phyloP scores from a whole-genome alignment of 305 asterid species.

The Euphrasia arctica region DNA sequence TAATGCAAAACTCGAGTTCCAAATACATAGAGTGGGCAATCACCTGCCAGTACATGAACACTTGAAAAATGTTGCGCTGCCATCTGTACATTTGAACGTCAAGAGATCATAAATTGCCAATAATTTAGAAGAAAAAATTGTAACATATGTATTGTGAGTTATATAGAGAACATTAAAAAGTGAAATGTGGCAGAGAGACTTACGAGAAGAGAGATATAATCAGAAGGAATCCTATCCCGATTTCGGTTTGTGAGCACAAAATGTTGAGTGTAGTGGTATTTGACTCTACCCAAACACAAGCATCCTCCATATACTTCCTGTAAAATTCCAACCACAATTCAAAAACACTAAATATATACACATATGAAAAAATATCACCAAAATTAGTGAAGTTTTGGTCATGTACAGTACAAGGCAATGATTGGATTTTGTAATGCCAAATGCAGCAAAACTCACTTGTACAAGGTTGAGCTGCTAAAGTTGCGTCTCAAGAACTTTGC shows the following conservation, averaged over 20 bases:
- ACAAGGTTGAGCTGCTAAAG: slow-evolving; percentile 82
- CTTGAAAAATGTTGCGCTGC: slow-evolving; percentile 85
- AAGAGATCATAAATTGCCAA: not conserved
- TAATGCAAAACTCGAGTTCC: slow-evolving; percentile 2
- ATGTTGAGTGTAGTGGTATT: slow-evolving; percentile 69
- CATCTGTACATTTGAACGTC: slow-evolving; percentile 49
- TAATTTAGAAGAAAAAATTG: slow-evolving; percentile 7
- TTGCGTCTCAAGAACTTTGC: slow-evolving; percentile 89
- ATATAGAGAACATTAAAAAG: slow-evolving; percentile 6
- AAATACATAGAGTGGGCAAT: slow-evolving; percentile 19
- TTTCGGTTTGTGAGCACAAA: slow-evolving; percentile 80
- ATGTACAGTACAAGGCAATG: not conserved
- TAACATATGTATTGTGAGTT: slow-evolving; percentile 7
- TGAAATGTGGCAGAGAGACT: slow-evolving; percentile 31
- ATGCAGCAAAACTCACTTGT: slow-evolving; percentile 49
- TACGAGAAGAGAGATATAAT: slow-evolving; percentile 70
- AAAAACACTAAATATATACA: no score
- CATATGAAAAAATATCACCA: slow-evolving; percentile 15
- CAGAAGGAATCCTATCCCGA: slow-evolving; percentile 80
- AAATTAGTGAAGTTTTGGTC: not conserved
- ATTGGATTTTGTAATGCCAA: not conserved
- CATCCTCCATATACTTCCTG: slow-evolving; percentile 95
- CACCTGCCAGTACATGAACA: slow-evolving; percentile 97
- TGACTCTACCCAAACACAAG: slow-evolving; percentile 97
- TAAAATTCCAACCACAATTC: slow-evolving; percentile 25